Evolutionary conservation across 164 flowering plant species (phyloP).

Genomic region (Macadamia integrifolia): DNA sequence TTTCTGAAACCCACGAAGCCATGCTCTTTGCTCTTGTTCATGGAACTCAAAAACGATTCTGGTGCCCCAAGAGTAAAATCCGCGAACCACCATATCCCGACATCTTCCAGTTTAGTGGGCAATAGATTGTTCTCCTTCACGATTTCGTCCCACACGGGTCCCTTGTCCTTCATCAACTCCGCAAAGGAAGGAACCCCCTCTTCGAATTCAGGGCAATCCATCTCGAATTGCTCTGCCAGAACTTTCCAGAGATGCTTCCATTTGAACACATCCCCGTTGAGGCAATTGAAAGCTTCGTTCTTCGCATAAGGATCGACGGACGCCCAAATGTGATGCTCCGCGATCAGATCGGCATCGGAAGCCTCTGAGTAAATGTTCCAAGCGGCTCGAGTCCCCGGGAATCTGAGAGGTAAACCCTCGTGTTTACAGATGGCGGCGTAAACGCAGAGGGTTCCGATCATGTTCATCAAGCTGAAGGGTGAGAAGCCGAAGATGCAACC

Average conservation of each 20-base stretch:
- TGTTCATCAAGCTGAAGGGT: conserved; percentile 64
- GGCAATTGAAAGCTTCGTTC: conserved; percentile 73
- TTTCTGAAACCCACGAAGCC: conserved; percentile 85
- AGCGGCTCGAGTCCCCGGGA: conserved; percentile 48
- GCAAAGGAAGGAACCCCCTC: conserved; percentile 34
- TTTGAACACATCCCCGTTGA: conserved; percentile 75
- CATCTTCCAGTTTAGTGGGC: conserved; percentile 52
- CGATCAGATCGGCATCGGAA: conserved; percentile 75
- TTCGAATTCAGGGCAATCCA: conserved; percentile 42
- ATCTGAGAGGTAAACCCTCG: conserved; percentile 46
- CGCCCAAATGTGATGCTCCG: conserved; percentile 91
- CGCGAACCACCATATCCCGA: conserved; percentile 64
- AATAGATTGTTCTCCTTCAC: conserved; percentile 53
- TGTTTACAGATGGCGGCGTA: conserved; percentile 76
- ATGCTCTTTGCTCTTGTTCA: conserved; percentile 88
- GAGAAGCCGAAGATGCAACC: conserved; percentile 63
- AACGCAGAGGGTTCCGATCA: conserved; percentile 55
- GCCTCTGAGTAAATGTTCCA: conserved; percentile 55
- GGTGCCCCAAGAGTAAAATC: conserved; percentile 27
- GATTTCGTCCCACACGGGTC: conserved; percentile 65
- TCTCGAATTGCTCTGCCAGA: conserved; percentile 66
- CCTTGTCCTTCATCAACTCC: conserved; percentile 69
- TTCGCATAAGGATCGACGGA: conserved; percentile 68
- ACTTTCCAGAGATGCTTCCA: conserved; percentile 84
- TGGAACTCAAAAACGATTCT: conserved; percentile 25